These are phyloP conservation scores for Plectosphaerella sp. DNA, from an alignment of 2,329 filamentous ascomycete species.

Conservation along the genomic window DNA sequence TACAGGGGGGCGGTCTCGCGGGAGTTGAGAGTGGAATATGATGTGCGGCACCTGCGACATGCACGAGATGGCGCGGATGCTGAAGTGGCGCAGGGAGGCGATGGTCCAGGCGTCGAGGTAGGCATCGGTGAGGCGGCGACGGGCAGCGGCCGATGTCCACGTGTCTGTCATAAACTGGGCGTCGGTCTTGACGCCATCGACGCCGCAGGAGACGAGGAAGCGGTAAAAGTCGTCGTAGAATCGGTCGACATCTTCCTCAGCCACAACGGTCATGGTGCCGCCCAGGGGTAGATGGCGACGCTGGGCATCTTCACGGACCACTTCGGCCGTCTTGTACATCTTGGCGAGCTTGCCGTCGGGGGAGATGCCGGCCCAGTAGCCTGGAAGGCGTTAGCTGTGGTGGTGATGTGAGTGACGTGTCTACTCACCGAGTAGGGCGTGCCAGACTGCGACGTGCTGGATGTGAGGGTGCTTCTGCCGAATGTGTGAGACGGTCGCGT, in stretches of 20 bases:
- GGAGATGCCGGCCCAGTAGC: conserved; percentile 90
- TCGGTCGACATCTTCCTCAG: conserved; percentile 64
- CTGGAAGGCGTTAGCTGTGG: conserved; percentile 27
- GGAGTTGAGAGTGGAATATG: conserved; percentile 79
- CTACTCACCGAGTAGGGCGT: conserved; percentile 59
- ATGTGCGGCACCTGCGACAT: conserved; percentile 90
- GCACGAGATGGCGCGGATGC: conserved; percentile 77
- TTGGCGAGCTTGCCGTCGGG: conserved; percentile 69
- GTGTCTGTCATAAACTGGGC: conserved; percentile 86
- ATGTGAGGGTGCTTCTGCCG: conserved; percentile 67
- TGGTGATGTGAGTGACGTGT: background rate
- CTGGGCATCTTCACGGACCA: conserved; percentile 44
- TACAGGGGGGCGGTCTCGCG: conserved; percentile 67
- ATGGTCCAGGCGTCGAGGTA: conserved; percentile 88
- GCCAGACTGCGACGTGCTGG: conserved; percentile 88
- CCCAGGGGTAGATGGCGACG: conserved; percentile 46
- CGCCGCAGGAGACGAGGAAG: conserved; percentile 68
- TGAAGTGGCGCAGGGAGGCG: conserved; percentile 72
- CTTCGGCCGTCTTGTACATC: conserved; percentile 69
- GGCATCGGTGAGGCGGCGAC: conserved; percentile 65
- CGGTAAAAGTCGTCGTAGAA: conserved; percentile 91
- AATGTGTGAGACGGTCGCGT: conserved; percentile 64
- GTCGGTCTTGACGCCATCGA: conserved; percentile 91
- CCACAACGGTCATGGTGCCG: conserved; percentile 68
- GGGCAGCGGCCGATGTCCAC: conserved; percentile 61